Base-by-base conservation (phyloP, 331 rosid genomes). In the Rhamnella rubrinervis region DNA sequence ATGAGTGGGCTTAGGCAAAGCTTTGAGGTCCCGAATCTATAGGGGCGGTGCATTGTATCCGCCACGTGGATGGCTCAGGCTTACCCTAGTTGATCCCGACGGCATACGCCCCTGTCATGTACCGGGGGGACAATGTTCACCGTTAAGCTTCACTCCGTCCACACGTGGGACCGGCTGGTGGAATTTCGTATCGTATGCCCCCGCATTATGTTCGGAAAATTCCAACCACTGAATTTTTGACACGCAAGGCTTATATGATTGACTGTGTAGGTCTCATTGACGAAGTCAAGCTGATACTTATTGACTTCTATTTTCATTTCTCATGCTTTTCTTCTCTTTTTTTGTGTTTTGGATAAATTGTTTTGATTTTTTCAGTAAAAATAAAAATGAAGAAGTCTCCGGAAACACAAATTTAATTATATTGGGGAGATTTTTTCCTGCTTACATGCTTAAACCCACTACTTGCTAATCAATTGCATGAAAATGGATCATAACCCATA, bases 91-190 rank as follows among this genome's bases (percentile, higher is more conserved):
- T 6, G 65, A 53, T 4, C 26, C 55, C 50, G 70, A 52, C 53
- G 64, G 68, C 50, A 40, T 39, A 26, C 61, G 59, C 58, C 58
- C 14, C 25, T 68, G 83, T 64, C 76, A 1, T 1, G 38, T 2
- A 18, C 38, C 5, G 7, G 58, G 76, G 73, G 20, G 79, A 79
- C 83, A 78, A 15, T 14, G 40, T 26, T 59, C 49, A 21, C 23
- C 58, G 55, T 10, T 49, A 31, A 2, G 68, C 72, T 41, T 58
- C 49, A 8, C 71, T 7, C 49, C 13, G 35, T 49, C 23, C 17
- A 4, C 16, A 11, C 15, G 63, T 53, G 56, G 70, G 51, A 20
- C 19, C 31, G 23, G 15, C 49, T 13, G 44, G 38, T 21, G 51
- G n/a, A 41, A 9, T 62, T 10, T 7, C 21, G 6, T 10, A 52